phyloP scores from a whole-genome alignment of 2,329 filamentous ascomycete species.

The Penicillium sp. region DNA sequence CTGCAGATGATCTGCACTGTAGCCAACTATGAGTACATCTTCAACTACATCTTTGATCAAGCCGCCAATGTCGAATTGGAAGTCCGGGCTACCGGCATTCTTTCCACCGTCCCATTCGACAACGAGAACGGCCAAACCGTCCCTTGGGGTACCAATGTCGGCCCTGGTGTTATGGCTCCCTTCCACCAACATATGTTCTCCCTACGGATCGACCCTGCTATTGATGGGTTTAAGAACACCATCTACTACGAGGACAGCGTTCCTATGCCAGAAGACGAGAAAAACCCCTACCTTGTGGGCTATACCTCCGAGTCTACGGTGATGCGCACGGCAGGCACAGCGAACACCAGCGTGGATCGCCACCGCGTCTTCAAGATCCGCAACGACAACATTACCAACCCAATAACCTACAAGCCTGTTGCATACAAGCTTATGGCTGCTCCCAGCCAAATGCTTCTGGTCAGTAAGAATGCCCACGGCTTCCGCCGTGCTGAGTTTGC shows the following conservation, averaged over 20 bases:
- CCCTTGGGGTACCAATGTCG: conserved; percentile 66
- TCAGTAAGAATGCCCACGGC: conserved; percentile 49
- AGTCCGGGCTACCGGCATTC: conserved; percentile 66
- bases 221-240: conserved; percentile 57
- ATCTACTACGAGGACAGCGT: conserved; percentile 59
- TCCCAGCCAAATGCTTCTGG: conserved; percentile 58
- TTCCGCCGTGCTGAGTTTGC: conserved; percentile 54
- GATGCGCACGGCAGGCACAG: conserved; percentile 47
- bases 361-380: conserved; percentile 60
- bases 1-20: conserved; percentile 70
- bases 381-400: conserved; percentile 52
- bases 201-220: conserved; percentile 61
- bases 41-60: conserved; percentile 70
- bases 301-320: conserved; percentile 52
- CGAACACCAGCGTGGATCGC: conserved; percentile 47
- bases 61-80: conserved; percentile 66
- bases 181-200: conserved; percentile 79
- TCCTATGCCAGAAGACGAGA: conserved; percentile 56
- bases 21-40: conserved; percentile 71
- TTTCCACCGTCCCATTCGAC: conserved; percentile 66
- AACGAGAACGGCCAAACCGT: conserved; percentile 58
- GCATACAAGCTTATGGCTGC: conserved; percentile 57
- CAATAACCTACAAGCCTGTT: conserved; percentile 54
- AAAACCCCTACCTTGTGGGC: conserved; percentile 52
- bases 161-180: conserved; percentile 65